These are phyloP conservation scores for Calophaca sinica DNA, from an alignment of 306 rosid species.

Conservation along the genomic window DNA sequence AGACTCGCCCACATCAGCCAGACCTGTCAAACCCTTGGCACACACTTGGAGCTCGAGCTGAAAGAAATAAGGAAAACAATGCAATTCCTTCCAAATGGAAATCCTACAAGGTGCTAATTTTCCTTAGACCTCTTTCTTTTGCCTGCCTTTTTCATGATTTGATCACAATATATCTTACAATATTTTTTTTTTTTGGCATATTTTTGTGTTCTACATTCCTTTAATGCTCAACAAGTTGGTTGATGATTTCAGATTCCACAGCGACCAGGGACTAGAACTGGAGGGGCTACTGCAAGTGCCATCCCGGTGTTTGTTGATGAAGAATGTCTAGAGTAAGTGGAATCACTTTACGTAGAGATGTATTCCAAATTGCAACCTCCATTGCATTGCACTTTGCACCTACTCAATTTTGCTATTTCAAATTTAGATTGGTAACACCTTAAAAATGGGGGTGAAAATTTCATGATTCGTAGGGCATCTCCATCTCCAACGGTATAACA, in stretches of 20 bases:
- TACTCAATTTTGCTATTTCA: slow-evolving; percentile 3
- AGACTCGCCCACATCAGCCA: slow-evolving; percentile 46
- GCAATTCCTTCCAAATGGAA: slow-evolving; percentile 84
- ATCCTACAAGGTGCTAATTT: slow-evolving; percentile 66
- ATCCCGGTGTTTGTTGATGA: slow-evolving; percentile 90
- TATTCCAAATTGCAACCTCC: not conserved
- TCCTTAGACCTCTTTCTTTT: not conserved
- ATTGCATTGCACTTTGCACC: slow-evolving; percentile 21
- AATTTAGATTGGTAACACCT: not conserved
- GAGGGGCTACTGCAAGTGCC: slow-evolving; percentile 56
- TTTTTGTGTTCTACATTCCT: not conserved
- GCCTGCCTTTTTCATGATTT: slow-evolving; percentile 2
- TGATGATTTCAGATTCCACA: slow-evolving; percentile 75
- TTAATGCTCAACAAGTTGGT: slow-evolving; percentile 22
- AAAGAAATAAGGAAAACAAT: slow-evolving; percentile 88
- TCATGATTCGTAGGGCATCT: not conserved
- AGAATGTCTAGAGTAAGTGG: slow-evolving; percentile 77
- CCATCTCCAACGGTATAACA: no score
- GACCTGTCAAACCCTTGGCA: slow-evolving; percentile 67
- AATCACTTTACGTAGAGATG: slow-evolving; percentile 9
- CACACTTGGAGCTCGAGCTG: slow-evolving; percentile 77
- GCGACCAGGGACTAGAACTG: slow-evolving; percentile 60
- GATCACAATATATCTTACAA: not conserved
- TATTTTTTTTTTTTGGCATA: not conserved
- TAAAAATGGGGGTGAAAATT: not conserved